Evolutionary conservation across 1,139 yeast genomes (phyloP), one percentile per base, ranked within the genome.

Genomic region (Geotrichum fermentans): DNA sequence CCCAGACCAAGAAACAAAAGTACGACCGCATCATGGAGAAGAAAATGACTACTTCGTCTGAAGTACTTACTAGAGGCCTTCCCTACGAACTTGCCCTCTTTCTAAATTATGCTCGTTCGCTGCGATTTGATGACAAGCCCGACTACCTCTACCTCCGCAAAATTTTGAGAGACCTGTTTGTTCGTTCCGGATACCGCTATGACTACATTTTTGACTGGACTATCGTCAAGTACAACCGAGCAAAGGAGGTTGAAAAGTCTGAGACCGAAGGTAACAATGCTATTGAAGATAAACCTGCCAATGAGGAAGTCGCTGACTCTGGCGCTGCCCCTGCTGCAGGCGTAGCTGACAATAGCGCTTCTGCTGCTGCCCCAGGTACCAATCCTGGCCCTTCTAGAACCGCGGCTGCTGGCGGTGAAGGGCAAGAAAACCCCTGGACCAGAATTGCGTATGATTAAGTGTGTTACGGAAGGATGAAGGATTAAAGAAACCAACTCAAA

Each of bases 191-290:
- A 55, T 92, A 88, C 68, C 82, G 86, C 59, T 92, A 90, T 67
- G 98, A 92, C 69, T 92, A 89, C 68, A 82, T 92, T 21, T 92
- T 89, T 70, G 98, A 92, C 69, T 92, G 98, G 98, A 90, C 97
- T 30, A 79, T 90, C 63, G 83, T 86, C 71, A 82, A 87, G 72
- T 83, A 83, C 70, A 79, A 83, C 22, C 37, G 45, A 24, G 20
- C 52, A 40, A 43, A 35, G 49, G 46, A 22, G 40, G 14, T 34
- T 50, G 53, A 33, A 50, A 49, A 6, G 40, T 46, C 7, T 37
- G 49, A 38, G 16, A n/a, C n/a, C n/a, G n/a, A n/a, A n/a, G n/a
- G n/a, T n/a, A n/a, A n/a, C n/a, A n/a, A n/a, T n/a, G 26, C 29
- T 24, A 37, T 20, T 16, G 45, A 37, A 16, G 37, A 41, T 28